A percentile compares a stretch with the other conserved stretches of the same genome.
phyloP scores from a whole-genome alignment of 139 green algal species.

The Chlorella vulgaris region DNA sequence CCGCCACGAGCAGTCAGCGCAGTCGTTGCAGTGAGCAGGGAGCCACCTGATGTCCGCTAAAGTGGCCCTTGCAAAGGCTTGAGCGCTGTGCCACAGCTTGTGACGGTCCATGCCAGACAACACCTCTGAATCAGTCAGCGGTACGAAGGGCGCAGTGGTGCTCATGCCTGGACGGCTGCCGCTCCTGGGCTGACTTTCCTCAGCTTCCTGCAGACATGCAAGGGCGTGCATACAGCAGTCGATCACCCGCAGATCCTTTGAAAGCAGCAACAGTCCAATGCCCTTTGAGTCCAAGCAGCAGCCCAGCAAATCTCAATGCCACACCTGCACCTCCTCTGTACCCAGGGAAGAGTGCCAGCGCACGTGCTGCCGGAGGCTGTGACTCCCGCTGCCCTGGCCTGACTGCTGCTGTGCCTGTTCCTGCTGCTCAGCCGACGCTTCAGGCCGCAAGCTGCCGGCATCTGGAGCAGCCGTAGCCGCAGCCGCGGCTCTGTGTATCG shows the following conservation, averaged over 20 bases:
- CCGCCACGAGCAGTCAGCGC: too few species aligned
- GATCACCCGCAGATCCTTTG: too few species aligned
- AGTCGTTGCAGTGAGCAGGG: background rate
- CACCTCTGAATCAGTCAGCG: conserved; percentile 14
- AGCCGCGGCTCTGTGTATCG: conserved; percentile 22
- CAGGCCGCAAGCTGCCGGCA: background rate
- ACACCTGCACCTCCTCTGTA: background rate
- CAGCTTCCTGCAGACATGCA: too few species aligned
- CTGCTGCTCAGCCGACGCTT: too few species aligned
- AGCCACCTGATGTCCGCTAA: conserved; percentile 19
- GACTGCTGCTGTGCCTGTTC: background rate
- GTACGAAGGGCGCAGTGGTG: background rate
- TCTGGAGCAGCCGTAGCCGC: background rate
- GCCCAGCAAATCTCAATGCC: too few species aligned
- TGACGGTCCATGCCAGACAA: conserved; percentile 10
- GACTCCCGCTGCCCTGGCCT: too few species aligned
- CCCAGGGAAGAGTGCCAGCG: background rate
- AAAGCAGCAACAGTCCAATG: too few species aligned
- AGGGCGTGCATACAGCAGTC: too few species aligned
- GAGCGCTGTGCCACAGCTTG: conserved; percentile 15
- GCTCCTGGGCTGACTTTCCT: too few species aligned
- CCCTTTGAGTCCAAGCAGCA: too few species aligned
- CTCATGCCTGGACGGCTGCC: too few species aligned
- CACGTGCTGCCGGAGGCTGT: background rate
- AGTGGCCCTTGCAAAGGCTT: conserved; percentile 18